Evolutionary conservation across 176 grass and related monocot species (phyloP).

Genomic region (Oryza coarctata): DNA sequence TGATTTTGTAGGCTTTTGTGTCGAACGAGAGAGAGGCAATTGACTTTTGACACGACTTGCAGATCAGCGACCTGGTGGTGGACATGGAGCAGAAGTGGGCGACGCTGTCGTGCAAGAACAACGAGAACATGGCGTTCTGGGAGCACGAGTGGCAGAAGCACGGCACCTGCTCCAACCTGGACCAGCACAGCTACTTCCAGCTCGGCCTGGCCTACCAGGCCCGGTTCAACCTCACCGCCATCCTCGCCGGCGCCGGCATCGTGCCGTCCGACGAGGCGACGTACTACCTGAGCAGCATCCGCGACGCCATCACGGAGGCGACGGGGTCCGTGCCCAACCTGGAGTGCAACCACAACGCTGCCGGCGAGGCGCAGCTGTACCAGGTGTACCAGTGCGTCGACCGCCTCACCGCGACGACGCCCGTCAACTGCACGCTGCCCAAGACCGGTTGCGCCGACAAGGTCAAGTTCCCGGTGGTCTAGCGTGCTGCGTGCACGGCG

Average conservation of each 20-base stretch:
- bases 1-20: too few species aligned
- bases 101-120: constrained; percentile 41
- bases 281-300: constrained; percentile 36
- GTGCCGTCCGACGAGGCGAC: constrained; percentile 21
- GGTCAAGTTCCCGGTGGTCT: constrained; percentile 57
- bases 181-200: constrained; percentile 44
- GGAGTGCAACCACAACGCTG: constrained; percentile 43
- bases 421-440: constrained; percentile 40
- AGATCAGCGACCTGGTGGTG: constrained; percentile 42
- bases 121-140: constrained; percentile 36
- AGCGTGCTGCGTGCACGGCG: neutral
- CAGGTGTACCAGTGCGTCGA: constrained; percentile 55
- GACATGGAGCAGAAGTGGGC: constrained; percentile 42
- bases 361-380: constrained; percentile 46
- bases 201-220: constrained; percentile 36
- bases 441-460: constrained; percentile 11
- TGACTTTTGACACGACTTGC: too few species aligned
- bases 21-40: too few species aligned
- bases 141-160: constrained; percentile 45
- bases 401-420: constrained; percentile 4
- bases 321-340: constrained; percentile 45
- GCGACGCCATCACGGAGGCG: constrained; percentile 38
- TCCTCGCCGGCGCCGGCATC: constrained; percentile 36
- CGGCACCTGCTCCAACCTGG: constrained; percentile 44
- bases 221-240: constrained; percentile 30